A percentile compares a stretch with the other conserved stretches of the same genome.
These are phyloP conservation scores for Anastatica hierochuntica DNA, from an alignment of 345 rosid species.

Conservation along the genomic window DNA sequence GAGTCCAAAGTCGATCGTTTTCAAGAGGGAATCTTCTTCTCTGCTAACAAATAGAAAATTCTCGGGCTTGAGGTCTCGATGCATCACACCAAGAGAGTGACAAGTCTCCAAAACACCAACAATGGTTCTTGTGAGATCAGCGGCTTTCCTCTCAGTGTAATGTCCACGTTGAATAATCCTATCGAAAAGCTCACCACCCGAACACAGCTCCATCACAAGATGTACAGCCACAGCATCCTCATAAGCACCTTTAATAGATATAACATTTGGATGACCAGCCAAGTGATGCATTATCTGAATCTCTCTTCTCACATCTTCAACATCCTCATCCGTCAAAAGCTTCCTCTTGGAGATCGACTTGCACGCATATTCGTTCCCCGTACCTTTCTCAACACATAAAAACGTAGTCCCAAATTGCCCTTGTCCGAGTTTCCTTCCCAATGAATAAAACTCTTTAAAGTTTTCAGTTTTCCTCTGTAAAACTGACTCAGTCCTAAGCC, in stretches of 20 bases:
- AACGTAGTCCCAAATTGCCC: constrained; percentile 87
- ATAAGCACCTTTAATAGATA: constrained; percentile 68
- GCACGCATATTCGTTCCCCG: constrained; percentile 64
- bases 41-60: constrained; percentile 23
- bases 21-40: constrained; percentile 64
- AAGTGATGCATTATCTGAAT: constrained; percentile 45
- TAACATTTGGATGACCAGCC: constrained; percentile 79
- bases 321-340: constrained; percentile 58
- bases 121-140: constrained; percentile 70
- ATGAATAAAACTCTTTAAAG: constrained; percentile 53
- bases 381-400: constrained; percentile 55
- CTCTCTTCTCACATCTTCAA: neutral
- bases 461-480: constrained; percentile 61
- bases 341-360: constrained; percentile 91
- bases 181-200: constrained; percentile 67
- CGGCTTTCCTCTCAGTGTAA: constrained; percentile 77
- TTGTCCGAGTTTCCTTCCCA: constrained; percentile 85
- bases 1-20: constrained; percentile 82
- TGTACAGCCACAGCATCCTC: constrained; percentile 84
- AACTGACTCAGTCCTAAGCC: constrained; percentile 62
- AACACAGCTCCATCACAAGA: constrained; percentile 37
- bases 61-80: constrained; percentile 64
- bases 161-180: constrained; percentile 83
- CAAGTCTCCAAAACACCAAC: constrained; percentile 86
- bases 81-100: constrained; percentile 89